Evolutionary conservation across 2,329 filamentous ascomycete genomes (phyloP).

Genomic region (Didymellaceae sp.): DNA sequence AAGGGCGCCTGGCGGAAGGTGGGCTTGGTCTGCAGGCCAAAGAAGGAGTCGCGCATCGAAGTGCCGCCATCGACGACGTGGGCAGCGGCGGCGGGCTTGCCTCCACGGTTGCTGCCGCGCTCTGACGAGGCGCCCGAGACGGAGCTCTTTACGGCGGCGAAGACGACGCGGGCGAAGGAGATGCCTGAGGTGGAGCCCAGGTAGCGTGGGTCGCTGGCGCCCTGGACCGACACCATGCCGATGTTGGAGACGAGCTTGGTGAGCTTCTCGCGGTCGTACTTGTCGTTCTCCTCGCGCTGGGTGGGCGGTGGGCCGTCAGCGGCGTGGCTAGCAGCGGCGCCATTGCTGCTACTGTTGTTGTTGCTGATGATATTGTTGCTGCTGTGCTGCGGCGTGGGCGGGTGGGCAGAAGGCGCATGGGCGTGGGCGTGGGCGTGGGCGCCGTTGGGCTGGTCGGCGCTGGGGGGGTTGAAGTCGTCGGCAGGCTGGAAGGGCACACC

Average conservation of each 20-base stretch:
- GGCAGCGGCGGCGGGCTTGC: constrained; percentile 53
- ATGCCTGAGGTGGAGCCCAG: constrained; percentile 88
- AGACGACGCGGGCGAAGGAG: constrained; percentile 91
- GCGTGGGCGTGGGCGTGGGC: constrained; percentile 31
- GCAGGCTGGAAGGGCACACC: constrained; percentile 75
- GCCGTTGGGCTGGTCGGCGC: background rate
- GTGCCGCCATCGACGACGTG: constrained; percentile 66
- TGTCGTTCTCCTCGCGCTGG: constrained; percentile 51
- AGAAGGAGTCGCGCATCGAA: constrained; percentile 94
- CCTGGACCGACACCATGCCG: constrained; percentile 78
- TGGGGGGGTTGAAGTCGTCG: constrained; percentile 62
- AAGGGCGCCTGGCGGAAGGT: constrained; percentile 86
- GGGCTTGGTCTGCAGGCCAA: constrained; percentile 90
- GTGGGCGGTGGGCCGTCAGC: constrained; percentile 12
- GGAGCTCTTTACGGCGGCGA: constrained; percentile 87
- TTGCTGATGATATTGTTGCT: too few species aligned
- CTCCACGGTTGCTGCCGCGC: constrained; percentile 66
- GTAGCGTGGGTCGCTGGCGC: constrained; percentile 78
- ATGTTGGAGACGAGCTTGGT: constrained; percentile 73
- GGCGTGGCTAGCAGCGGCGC: background rate
- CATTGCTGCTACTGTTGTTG: too few species aligned
- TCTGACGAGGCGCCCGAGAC: constrained; percentile 64
- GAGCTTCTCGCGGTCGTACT: constrained; percentile 66
- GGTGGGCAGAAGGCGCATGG: constrained; percentile 9
- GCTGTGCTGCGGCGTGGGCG: constrained; percentile 13